Evolutionary conservation across 768 basidiomycete species (phyloP).

Genomic region (Cyclocybe aegerita): DNA sequence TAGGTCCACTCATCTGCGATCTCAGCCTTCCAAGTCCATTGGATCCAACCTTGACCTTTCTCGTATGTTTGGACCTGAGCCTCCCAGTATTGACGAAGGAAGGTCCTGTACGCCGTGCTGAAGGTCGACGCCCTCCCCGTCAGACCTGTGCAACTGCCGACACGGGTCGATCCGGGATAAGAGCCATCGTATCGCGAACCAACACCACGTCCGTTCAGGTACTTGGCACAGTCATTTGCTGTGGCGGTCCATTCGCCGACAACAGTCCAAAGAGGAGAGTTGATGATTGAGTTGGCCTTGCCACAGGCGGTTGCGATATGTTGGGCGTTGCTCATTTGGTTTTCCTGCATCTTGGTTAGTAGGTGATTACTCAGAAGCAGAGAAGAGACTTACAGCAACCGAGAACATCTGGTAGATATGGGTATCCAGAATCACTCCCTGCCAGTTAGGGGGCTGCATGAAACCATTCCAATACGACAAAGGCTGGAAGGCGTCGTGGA

Average conservation of each 20-base stretch:
- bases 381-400: conserved; percentile 39
- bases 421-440: conserved; percentile 78
- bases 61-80: conserved; percentile 79
- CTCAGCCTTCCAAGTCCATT: conserved; percentile 88
- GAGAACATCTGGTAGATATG: conserved; percentile 81
- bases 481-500: conserved; percentile 81
- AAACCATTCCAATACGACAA: conserved; percentile 71
- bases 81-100: conserved; percentile 81
- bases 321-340: conserved; percentile 43
- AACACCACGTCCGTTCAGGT: conserved; percentile 79
- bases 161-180: conserved; percentile 56
- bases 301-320: conserved; percentile 66
- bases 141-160: conserved; percentile 73
- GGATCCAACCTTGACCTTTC: conserved; percentile 65
- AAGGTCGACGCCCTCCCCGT: conserved; percentile 78
- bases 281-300: conserved; percentile 40
- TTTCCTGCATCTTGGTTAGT: conserved; percentile 33
- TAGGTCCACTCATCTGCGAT: conserved; percentile 89
- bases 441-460: conserved; percentile 45
- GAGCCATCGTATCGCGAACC: conserved; percentile 69
- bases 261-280: conserved; percentile 72
- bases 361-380: not conserved
- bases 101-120: conserved; percentile 75
- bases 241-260: conserved; percentile 90
- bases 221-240: conserved; percentile 74